Evolutionary conservation across 441 rosid species (phyloP).

Genomic region (Jatropha podagrica): DNA sequence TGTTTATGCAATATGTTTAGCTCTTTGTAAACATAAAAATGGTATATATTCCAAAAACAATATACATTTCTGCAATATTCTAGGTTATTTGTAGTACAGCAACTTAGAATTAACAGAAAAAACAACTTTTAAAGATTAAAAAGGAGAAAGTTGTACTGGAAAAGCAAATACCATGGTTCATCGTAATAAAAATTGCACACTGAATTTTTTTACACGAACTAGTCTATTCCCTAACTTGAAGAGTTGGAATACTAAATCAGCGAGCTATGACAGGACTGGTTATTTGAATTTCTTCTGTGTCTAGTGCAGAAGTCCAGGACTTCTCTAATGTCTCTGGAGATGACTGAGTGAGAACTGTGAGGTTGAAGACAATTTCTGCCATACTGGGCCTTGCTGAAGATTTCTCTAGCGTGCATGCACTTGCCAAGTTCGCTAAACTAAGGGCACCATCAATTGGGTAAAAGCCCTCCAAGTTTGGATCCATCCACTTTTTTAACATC

Average conservation of each 20-base stretch:
- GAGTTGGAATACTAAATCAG: slow-evolving; percentile 18
- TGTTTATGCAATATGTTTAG: slow-evolving; percentile 12
- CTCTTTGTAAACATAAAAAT: not conserved
- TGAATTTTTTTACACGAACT: slow-evolving; percentile 3
- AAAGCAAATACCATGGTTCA: slow-evolving; percentile 6
- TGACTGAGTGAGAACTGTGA: slow-evolving; percentile 48
- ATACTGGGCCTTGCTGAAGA: slow-evolving; percentile 55
- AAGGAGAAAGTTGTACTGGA: not conserved
- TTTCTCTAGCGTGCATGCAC: slow-evolving; percentile 47
- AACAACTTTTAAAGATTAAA: not conserved
- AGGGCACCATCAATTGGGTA: slow-evolving; percentile 51
- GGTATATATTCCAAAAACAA: not conserved
- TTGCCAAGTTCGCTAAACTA: slow-evolving; percentile 50
- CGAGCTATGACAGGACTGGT: slow-evolving; percentile 43
- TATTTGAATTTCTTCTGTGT: slow-evolving; percentile 37
- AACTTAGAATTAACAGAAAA: not conserved
- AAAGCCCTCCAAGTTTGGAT: slow-evolving; percentile 48
- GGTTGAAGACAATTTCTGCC: slow-evolving; percentile 62
- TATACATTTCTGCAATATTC: not conserved
- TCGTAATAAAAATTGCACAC: not conserved
- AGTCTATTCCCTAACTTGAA: not conserved
- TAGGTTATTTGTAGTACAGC: not conserved
- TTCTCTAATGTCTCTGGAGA: slow-evolving; percentile 33
- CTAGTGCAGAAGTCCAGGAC: slow-evolving; percentile 43
- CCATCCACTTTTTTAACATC: slow-evolving; percentile 57